Evolutionary conservation across 2,329 filamentous ascomycete genomes (phyloP).

Genomic region (Canariomyces notabilis): DNA sequence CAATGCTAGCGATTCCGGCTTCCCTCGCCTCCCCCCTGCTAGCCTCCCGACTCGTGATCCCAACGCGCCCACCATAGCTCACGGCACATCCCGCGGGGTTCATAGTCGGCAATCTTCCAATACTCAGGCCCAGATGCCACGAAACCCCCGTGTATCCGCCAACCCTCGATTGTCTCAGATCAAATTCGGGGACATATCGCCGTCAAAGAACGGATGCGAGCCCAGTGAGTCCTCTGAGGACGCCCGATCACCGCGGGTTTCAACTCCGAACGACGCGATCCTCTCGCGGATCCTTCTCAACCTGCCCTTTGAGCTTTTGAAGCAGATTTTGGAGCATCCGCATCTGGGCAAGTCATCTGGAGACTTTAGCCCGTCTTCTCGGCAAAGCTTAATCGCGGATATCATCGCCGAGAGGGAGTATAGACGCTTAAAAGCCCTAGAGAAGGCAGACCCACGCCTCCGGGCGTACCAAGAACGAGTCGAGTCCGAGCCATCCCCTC

Average conservation of each 20-base stretch:
- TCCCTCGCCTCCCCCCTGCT: slow-evolving; percentile 24
- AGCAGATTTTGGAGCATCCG: slow-evolving; percentile 59
- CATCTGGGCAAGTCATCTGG: slow-evolving; percentile 48
- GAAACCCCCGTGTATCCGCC: slow-evolving; percentile 19
- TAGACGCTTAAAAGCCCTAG: slow-evolving; percentile 44
- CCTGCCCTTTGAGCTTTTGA: slow-evolving; percentile 62
- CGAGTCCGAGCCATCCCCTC: slow-evolving; percentile 16
- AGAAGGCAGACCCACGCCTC: slow-evolving; percentile 31
- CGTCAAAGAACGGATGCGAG: slow-evolving; percentile 35
- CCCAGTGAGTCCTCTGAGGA: slow-evolving; percentile 18
- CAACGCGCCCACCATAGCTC: slow-evolving; percentile 14
- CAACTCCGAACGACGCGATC: slow-evolving; percentile 37
- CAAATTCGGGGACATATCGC: slow-evolving; percentile 29
- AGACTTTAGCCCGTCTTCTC: slow-evolving; percentile 44
- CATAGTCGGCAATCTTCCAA: slow-evolving; percentile 20
- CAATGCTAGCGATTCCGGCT: slow-evolving; percentile 27
- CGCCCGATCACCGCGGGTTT: slow-evolving; percentile 5
- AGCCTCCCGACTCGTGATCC: slow-evolving; percentile 1
- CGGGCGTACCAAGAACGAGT: slow-evolving; percentile 17
- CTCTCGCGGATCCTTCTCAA: slow-evolving; percentile 66
- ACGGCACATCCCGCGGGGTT: slow-evolving; percentile 17
- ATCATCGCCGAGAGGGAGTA: slow-evolving; percentile 55
- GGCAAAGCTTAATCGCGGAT: slow-evolving; percentile 44
- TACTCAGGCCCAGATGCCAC: slow-evolving; percentile 14
- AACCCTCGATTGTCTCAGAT: slow-evolving; percentile 26